These are phyloP conservation scores for Calvatia gigantea DNA, from an alignment of 768 basidiomycete species.

Conservation along the genomic window DNA sequence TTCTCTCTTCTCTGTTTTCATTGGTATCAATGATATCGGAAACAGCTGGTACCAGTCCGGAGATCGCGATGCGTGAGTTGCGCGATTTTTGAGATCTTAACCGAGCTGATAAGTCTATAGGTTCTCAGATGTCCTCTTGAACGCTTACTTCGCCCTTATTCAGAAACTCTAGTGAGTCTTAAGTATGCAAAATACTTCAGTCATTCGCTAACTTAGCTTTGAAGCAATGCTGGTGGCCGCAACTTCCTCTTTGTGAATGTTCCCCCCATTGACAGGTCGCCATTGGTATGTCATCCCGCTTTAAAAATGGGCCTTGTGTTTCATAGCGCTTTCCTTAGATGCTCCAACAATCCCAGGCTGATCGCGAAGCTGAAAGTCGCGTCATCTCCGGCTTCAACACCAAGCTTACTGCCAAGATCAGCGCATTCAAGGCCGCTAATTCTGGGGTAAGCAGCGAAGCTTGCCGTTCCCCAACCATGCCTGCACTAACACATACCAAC, in stretches of 20 bases:
- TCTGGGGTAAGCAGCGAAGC: constrained; percentile 35
- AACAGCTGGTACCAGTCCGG: constrained; percentile 47
- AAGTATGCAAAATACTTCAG: neutral
- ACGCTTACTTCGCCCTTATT: constrained; percentile 25
- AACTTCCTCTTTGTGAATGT: constrained; percentile 49
- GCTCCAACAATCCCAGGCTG: constrained; percentile 37
- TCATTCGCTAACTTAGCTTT: neutral
- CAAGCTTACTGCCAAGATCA: constrained; percentile 39
- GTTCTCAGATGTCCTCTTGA: constrained; percentile 36
- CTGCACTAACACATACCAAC: neutral
- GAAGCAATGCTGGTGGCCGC: constrained; percentile 45
- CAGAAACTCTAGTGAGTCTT: constrained; percentile 19
- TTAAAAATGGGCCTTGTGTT: neutral
- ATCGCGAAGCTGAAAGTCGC: constrained; percentile 36
- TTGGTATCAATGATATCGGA: constrained; percentile 70
- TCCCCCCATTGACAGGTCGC: constrained; percentile 39
- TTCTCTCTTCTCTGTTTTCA: constrained; percentile 64
- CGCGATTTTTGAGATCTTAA: neutral
- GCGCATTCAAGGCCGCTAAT: constrained; percentile 39
- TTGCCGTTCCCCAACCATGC: neutral
- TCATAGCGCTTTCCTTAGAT: constrained; percentile 33
- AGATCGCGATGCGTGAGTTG: constrained; percentile 44
- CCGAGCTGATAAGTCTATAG: neutral
- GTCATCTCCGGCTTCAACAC: constrained; percentile 52
- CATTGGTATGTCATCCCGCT: constrained; percentile 26